Evolutionary conservation across 495 filamentous ascomycete genomes (phyloP).

Genomic region (Cudoniella acicularis): DNA sequence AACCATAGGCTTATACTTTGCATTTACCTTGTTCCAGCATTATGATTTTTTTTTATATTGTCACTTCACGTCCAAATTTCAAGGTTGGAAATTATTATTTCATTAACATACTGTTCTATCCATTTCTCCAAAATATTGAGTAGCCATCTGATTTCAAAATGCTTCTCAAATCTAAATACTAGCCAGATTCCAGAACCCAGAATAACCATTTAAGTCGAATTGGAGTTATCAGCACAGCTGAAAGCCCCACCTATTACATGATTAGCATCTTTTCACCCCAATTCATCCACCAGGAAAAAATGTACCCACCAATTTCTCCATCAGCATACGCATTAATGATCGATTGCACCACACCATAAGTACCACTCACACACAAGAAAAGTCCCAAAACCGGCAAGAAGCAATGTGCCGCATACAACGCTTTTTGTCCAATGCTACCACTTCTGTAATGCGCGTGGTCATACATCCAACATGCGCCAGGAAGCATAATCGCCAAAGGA

Average conservation of each 20-base stretch:
- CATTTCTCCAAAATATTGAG: too few relatives aligned
- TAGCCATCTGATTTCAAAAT: too few relatives aligned
- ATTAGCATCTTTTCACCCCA: not conserved
- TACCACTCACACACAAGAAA: constrained; percentile 34
- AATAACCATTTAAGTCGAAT: constrained; percentile 12
- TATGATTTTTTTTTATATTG: too few relatives aligned
- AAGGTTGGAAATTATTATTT: too few relatives aligned
- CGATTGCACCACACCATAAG: constrained; percentile 31
- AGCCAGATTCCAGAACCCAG: too few relatives aligned
- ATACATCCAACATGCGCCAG: constrained; percentile 45
- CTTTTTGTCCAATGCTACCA: constrained; percentile 23
- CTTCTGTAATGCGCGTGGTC: constrained; percentile 36
- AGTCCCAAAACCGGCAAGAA: constrained; percentile 26
- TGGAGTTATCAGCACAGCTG: constrained; percentile 21
- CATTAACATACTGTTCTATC: too few relatives aligned
- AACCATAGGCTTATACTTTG: too few relatives aligned
- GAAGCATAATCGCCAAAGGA: constrained; percentile 38
- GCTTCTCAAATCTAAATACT: too few relatives aligned
- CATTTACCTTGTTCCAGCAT: too few relatives aligned
- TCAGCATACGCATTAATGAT: constrained; percentile 35
- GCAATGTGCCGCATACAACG: constrained; percentile 24
- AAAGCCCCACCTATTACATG: constrained; percentile 13
- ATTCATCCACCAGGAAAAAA: constrained; percentile 3
- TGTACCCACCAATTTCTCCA: constrained; percentile 27
- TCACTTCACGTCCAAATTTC: too few relatives aligned